Percentiles rank a stretch among this genome's conserved stretches.
Evolutionary conservation across 2,329 filamentous ascomycete genomes (phyloP).

Genomic region (Penicillium sumatraense): DNA sequence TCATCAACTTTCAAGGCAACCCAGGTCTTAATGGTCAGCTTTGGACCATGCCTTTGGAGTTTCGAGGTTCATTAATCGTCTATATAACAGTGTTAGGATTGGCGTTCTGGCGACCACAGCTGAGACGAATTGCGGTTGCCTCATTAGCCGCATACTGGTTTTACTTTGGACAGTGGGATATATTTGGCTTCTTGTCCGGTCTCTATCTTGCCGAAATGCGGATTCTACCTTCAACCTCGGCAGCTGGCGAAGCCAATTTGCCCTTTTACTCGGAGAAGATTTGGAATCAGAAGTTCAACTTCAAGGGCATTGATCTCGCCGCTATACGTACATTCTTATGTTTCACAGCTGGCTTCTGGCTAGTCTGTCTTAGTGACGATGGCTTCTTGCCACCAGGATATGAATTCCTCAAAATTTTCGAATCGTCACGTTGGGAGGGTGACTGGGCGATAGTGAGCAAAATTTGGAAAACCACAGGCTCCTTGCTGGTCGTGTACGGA

Average conservation of each 20-base stretch:
- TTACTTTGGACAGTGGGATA: constrained; percentile 29
- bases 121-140: constrained; percentile 15
- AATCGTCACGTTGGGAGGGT: constrained; percentile 24
- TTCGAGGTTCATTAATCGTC: constrained; percentile 28
- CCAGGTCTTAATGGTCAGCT: constrained; percentile 24
- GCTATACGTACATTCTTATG: constrained; percentile 1
- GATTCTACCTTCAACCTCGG: background rate
- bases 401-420: constrained; percentile 17
- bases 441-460: constrained; percentile 20
- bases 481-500: constrained; percentile 22
- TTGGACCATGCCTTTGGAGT: constrained; percentile 34
- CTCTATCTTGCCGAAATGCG: constrained; percentile 22
- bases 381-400: constrained; percentile 26
- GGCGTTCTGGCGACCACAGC: constrained; percentile 22
- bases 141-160: constrained; percentile 21
- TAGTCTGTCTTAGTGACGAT: constrained; percentile 27
- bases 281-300: background rate
- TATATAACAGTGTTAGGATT: constrained; percentile 22
- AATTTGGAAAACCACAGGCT: constrained; percentile 26
- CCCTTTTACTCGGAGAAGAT: background rate
- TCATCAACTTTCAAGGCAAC: constrained; percentile 12
- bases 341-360: constrained; percentile 22
- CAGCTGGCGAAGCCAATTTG: background rate
- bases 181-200: constrained; percentile 24
- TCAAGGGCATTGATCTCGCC: background rate